A percentile compares a stretch with the other conserved stretches of the same genome.
These are phyloP conservation scores for Pichia sp. DNA, from an alignment of 1,139 yeast genomes.

Conservation along the genomic window DNA sequence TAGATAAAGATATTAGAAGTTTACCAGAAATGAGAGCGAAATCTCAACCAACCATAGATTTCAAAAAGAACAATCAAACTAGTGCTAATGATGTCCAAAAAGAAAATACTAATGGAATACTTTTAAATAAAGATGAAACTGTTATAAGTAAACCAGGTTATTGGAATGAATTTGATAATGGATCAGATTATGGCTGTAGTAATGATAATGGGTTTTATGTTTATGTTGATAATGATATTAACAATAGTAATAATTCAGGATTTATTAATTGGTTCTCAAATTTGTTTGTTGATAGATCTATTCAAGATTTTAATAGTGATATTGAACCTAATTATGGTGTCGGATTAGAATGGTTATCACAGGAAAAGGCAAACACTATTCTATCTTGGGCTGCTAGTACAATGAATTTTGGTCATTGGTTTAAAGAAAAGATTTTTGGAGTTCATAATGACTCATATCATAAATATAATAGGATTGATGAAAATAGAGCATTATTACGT, in stretches of 20 bases:
- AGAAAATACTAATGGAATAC: slow-evolving; percentile 21
- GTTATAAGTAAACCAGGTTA: slow-evolving; percentile 41
- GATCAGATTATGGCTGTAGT: slow-evolving; percentile 31
- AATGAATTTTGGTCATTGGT: slow-evolving; percentile 1
- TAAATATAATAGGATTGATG: not conserved
- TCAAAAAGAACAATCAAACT: not conserved
- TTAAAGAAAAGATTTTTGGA: slow-evolving; percentile 11
- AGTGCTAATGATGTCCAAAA: not conserved
- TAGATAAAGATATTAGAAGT: slow-evolving; percentile 33
- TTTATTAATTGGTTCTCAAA: slow-evolving; percentile 18
- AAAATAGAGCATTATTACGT: slow-evolving; percentile 6
- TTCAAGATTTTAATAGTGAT: slow-evolving; percentile 44
- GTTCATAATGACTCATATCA: not conserved
- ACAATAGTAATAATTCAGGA: slow-evolving; percentile 19
- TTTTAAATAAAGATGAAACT: slow-evolving; percentile 29
- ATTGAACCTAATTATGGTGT: slow-evolving; percentile 28
- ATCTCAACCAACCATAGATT: slow-evolving; percentile 3
- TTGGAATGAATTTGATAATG: slow-evolving; percentile 72
- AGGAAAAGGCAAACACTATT: slow-evolving; percentile 33
- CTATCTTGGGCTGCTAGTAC: slow-evolving; percentile 25
- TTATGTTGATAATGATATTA: slow-evolving; percentile 45
- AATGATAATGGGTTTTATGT: slow-evolving; percentile 24
- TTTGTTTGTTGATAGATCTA: slow-evolving; percentile 17
- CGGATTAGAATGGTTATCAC: slow-evolving; percentile 30
- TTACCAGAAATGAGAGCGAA: slow-evolving; percentile 25